Evolutionary conservation across 1,284 basidiomycete genomes (phyloP).

Genomic region (Leucoagaricus sp.): DNA sequence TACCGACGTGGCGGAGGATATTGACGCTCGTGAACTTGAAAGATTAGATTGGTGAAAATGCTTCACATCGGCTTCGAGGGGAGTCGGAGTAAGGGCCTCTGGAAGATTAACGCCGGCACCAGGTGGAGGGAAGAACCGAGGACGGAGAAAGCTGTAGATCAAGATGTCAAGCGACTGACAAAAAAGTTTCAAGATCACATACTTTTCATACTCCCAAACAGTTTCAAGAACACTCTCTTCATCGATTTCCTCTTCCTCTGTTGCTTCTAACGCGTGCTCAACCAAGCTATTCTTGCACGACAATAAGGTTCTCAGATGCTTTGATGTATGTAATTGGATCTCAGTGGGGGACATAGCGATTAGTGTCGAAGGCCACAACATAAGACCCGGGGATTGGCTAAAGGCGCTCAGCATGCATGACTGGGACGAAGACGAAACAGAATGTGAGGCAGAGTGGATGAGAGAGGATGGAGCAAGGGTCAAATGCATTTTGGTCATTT

Average conservation of each 20-base stretch:
- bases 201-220: conserved; percentile 41
- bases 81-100: background rate
- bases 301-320: conserved; percentile 34
- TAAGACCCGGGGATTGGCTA: conserved; percentile 30
- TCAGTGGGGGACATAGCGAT: conserved; percentile 34
- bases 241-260: conserved; percentile 35
- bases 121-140: conserved; percentile 31
- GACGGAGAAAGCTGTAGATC: conserved; percentile 38
- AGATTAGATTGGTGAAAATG: background rate
- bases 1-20: conserved; percentile 29
- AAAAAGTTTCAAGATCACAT: conserved; percentile 3
- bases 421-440: background rate
- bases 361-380: conserved; percentile 38
- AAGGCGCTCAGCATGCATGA: background rate
- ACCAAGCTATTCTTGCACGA: conserved; percentile 33
- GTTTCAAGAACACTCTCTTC: conserved; percentile 36
- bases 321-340: conserved; percentile 35
- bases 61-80: background rate
- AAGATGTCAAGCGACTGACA: conserved; percentile 2
- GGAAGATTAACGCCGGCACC: background rate
- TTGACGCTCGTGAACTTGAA: background rate
- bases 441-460: background rate
- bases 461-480: conserved; percentile 32
- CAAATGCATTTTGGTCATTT: conserved; percentile 34
- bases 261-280: conserved; percentile 34